Percentiles rank a stretch among this genome's conserved stretches.
These are phyloP conservation scores for Bryoglossum gracile DNA, from an alignment of 495 filamentous ascomycete genomes.

Conservation along the genomic window DNA sequence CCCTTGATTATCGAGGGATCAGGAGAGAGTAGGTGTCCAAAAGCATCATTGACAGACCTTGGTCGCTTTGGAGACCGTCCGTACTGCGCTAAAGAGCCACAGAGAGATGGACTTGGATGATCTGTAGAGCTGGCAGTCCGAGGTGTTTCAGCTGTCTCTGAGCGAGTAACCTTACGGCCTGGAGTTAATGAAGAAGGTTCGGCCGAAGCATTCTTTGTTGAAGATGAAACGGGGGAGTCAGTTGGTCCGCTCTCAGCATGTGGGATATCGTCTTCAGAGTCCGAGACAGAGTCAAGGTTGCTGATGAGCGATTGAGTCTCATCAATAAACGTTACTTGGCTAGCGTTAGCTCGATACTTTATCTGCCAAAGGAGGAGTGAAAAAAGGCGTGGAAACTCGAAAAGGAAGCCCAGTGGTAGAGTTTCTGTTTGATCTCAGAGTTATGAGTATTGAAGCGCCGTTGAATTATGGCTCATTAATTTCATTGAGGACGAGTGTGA, in stretches of 20 bases:
- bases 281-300: constrained; percentile 12
- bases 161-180: background rate
- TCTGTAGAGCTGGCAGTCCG: background rate
- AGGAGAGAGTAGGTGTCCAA: background rate
- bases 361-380: background rate
- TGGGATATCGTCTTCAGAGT: constrained; percentile 2
- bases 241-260: background rate
- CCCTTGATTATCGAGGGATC: background rate
- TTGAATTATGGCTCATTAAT: too few relatives aligned
- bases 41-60: background rate
- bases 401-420: too few relatives aligned
- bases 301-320: constrained; percentile 14
- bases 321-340: constrained; percentile 20
- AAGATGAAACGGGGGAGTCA: background rate
- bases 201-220: background rate
- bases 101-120: background rate
- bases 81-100: background rate
- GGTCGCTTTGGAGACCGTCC: background rate
- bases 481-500: background rate
- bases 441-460: too few relatives aligned
- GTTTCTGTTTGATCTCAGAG: too few relatives aligned
- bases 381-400: too few relatives aligned
- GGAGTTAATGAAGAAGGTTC: background rate
- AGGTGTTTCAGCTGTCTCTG: background rate
- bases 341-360: background rate